Percentiles rank a stretch among this genome's conserved stretches.
Conservation (phyloP, 192 early-diverging fungal species). For the Physocladia obscura region DNA sequence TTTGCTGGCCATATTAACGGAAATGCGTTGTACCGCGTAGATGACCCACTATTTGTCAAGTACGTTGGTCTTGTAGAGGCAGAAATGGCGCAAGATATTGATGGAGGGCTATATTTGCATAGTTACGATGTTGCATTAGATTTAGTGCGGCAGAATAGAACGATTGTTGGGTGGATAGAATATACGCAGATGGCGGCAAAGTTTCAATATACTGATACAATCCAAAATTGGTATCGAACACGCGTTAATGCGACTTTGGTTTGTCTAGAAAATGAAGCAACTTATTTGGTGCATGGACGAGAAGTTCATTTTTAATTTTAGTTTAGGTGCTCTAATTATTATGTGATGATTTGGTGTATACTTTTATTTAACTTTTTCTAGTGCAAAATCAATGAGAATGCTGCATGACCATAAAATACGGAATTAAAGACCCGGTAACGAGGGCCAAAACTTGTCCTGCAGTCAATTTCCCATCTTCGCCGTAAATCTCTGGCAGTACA, state of each 20-base stretch:
- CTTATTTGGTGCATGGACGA: slow-evolving; percentile 40
- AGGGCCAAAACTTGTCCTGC: slow-evolving; percentile 45
- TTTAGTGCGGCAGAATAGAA: slow-evolving; percentile 32
- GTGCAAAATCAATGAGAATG: slow-evolving; percentile 27
- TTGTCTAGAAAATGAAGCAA: slow-evolving; percentile 7
- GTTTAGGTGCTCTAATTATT: too few species aligned
- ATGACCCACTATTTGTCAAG: slow-evolving; percentile 14
- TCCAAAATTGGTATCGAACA: slow-evolving; percentile 45
- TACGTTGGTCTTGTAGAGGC: slow-evolving; percentile 17
- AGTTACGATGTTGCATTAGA: slow-evolving; percentile 34
- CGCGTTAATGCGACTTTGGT: slow-evolving; percentile 32
- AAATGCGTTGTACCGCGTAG: slow-evolving; percentile 36
- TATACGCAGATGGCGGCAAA: slow-evolving; percentile 25
- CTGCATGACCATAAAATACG: slow-evolving; percentile 35
- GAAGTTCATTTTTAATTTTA: slow-evolving; percentile 23
- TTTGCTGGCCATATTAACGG: slow-evolving; percentile 41
- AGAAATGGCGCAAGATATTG: neutral
- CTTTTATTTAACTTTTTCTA: too few species aligned
- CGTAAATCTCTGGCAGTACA: slow-evolving; percentile 67
- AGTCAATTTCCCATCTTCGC: slow-evolving; percentile 33
- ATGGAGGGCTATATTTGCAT: slow-evolving; percentile 17
- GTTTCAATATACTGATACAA: slow-evolving; percentile 30
- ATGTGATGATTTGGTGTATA: too few species aligned
- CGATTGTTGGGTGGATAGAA: slow-evolving; percentile 23
- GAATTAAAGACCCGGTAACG: slow-evolving; percentile 52